Base-by-base conservation (phyloP, 2,329 filamentous ascomycete species). In the Ophiocordyceps robertsii region DNA sequence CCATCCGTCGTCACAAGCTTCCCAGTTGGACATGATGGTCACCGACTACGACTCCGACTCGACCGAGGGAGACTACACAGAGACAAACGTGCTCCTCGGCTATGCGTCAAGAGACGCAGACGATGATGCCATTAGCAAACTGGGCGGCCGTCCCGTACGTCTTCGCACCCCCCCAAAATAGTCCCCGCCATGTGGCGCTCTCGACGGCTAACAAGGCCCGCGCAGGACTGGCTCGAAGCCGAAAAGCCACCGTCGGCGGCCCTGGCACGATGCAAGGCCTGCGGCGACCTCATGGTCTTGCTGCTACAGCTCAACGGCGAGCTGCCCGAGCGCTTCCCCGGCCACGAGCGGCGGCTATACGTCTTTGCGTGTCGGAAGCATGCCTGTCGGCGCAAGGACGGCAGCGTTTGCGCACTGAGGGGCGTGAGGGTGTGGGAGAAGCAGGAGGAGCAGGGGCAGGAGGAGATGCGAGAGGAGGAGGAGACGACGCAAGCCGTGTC, bases 251-350 rank as follows among this genome's bases (percentile, higher is more conserved):
- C 90, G 8, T 84, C 85, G 1, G 83, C 83, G 21, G 69, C 80
- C 1, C 72, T 94, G 10, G 87, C 84, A 19, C 82, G 80, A 63
- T 98, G 92, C 68, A 87, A 84, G 63, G 74, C 84, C 50, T 98
- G 92, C 75, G 84, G 87, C 51, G 75, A 80, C 41, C 64, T 86
- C 41, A 87, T 95, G 77, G 80, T 78, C 2, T 72, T 96, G 11
- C 75, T 98, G 3, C 74, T 98, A 38, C 88, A 98, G 62, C 74
- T 98, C 27, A 87, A 98, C 62, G 89, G 79, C 53, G 88, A 95
- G 58, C 72, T 96, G 4, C 89, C 88, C 13, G 83, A 90, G 43
- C 73, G 78, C 39, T 95, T 95, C 55, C 84, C 88, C 2, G 79
- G 81, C 43, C 86, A 96, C 62, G 87, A 95, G 55, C 74, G 92